Conservation (phyloP, 1,284 basidiomycete genomes). For the Athelia psychrophila region DNA sequence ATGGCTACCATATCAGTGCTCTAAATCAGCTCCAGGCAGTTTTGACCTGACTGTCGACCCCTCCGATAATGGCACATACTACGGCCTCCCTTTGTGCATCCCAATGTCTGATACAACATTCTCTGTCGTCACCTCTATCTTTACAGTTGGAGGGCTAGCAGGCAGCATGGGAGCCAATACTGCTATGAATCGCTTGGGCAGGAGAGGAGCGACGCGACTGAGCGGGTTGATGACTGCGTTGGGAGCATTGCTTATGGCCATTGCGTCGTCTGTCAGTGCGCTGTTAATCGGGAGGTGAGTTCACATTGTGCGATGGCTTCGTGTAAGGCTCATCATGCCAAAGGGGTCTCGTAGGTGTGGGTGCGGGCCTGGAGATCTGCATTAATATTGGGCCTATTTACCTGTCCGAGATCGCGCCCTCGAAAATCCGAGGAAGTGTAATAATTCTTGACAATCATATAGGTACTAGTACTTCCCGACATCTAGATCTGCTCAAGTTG, state of each 20-base stretch:
- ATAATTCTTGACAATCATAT: too few species aligned
- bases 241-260: conserved; percentile 65
- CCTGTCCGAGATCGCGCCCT: conserved; percentile 78
- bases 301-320: conserved; percentile 3
- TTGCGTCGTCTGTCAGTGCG: conserved; percentile 54
- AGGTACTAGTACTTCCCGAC: too few species aligned
- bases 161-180: conserved; percentile 72
- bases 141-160: conserved; percentile 85
- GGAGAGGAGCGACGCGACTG: conserved; percentile 58
- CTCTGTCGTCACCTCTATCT: conserved; percentile 81
- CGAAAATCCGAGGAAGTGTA: conserved; percentile 68
- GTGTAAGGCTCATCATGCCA: conserved; percentile 5
- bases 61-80: conserved; percentile 16
- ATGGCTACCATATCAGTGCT: conserved; percentile 83
- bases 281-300: conserved; percentile 69
- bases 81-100: conserved; percentile 64
- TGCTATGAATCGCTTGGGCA: conserved; percentile 68
- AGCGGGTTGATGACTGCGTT: conserved; percentile 57
- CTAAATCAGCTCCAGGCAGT: conserved; percentile 84
- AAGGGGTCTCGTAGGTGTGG: conserved; percentile 77
- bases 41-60: conserved; percentile 42
- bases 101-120: conserved; percentile 76
- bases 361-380: conserved; percentile 80
- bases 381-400: conserved; percentile 87
- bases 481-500: too few species aligned